Evolutionary conservation across 805 yeast genomes (phyloP), one percentile per base, ranked within the genome.

Genomic region (Saturnispora halmiae): DNA sequence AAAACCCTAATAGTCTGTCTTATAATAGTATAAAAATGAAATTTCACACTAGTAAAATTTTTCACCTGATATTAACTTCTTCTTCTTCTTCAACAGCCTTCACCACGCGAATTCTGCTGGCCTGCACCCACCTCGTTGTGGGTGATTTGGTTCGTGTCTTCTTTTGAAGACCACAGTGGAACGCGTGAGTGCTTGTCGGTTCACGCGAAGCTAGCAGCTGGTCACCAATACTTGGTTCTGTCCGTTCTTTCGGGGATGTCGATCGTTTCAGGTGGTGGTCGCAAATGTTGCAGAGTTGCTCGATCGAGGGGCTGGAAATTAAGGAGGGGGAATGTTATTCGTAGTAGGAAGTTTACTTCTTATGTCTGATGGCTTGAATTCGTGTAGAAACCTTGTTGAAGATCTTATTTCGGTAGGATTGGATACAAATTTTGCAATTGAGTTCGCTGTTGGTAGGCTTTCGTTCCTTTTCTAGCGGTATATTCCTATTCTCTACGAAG

Each of bases 401-500:
- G 58, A 14, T 26, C 27, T 34, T 18, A 26, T 34, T 27, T 26
- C 31, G 31, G 4, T 34, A 31, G 6, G 18, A 18, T 26, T 24
- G 24, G n/a, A n/a, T 11, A 13, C 14, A 25, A 8, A 26, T 21
- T 37, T 30, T 61, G 5, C 52, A 62, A 67, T 72, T 57, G 75
- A 78, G 84, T 77, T 79, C 83, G 81, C 69, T 71, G 44, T 46
- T 47, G 81, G 66, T 65, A 46, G 48, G 67, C 73, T 65, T 44
- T 37, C 63, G 18, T 25, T 33, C 31, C 19, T 33, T 63, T 63
- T 73, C 79, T 66, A 70, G 94, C 96, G 77, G 90, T 94, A 90
- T 90, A 90, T 90, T 90, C 97, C 97, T 90, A 82, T 73, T 86
- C 96, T 77, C 90, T 88, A 81, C 94, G 95, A 72, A 82, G 83